Conservation (phyloP, 2,329 filamentous ascomycete genomes). For the Parafenestella ontariensis region DNA sequence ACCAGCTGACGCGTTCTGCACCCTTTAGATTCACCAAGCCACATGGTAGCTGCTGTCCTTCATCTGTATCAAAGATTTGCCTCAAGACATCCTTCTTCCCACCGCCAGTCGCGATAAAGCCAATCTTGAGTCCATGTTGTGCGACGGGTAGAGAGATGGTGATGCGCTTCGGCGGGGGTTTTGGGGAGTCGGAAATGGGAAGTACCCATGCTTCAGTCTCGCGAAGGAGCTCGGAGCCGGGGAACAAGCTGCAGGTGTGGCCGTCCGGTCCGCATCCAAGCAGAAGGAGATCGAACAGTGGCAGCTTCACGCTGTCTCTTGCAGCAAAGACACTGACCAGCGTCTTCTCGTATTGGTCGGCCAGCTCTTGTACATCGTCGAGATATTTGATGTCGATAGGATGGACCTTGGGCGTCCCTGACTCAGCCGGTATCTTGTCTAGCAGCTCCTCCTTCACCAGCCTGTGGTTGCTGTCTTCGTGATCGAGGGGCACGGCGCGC, state of each 20-base stretch:
- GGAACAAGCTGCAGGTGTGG: conserved; percentile 97
- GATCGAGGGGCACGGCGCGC: conserved; percentile 88
- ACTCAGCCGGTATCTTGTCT: conserved; percentile 78
- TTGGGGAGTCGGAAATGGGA: conserved; percentile 89
- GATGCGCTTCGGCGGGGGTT: conserved; percentile 89
- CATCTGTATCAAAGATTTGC: conserved; percentile 84
- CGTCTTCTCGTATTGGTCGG: conserved; percentile 89
- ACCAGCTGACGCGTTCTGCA: conserved; percentile 92
- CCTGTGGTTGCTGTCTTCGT: conserved; percentile 92
- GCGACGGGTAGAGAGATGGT: conserved; percentile 92
- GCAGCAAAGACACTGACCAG: conserved; percentile 87
- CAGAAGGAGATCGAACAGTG: conserved; percentile 92
- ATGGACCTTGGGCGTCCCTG: conserved; percentile 75
- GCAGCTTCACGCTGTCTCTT: conserved; percentile 91
- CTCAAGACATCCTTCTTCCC: conserved; percentile 93
- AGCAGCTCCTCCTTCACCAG: conserved; percentile 87
- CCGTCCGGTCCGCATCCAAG: conserved; percentile 95
- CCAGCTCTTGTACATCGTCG: conserved; percentile 86
- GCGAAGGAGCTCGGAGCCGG: conserved; percentile 82
- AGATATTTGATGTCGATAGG: conserved; percentile 74
- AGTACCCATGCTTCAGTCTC: conserved; percentile 92
- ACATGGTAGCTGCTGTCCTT: conserved; percentile 78
- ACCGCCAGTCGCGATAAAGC: conserved; percentile 87
- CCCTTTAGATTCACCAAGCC: conserved; percentile 84
- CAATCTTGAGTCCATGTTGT: conserved; percentile 83